These are phyloP conservation scores for Fusarium luffae DNA, from an alignment of 2,329 filamentous ascomycete species.

Conservation along the genomic window DNA sequence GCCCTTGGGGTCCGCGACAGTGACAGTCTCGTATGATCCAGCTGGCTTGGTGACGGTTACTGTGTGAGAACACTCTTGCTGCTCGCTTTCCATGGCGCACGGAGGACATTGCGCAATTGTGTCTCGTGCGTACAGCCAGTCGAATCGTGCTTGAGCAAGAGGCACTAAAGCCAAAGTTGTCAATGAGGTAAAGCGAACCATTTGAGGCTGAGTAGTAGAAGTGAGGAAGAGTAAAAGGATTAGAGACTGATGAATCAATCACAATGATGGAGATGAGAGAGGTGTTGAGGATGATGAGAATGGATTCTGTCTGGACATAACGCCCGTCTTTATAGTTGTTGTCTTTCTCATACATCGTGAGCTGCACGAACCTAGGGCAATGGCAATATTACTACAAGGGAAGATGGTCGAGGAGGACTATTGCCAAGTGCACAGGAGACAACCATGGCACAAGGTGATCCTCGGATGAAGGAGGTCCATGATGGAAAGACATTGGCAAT, in stretches of 20 bases:
- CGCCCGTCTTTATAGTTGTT: slow-evolving; percentile 33
- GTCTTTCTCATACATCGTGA: neutral
- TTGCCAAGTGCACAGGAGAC: slow-evolving; percentile 11
- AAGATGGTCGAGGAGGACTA: slow-evolving; percentile 5
- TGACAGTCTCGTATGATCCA: slow-evolving; percentile 29
- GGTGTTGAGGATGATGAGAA: slow-evolving; percentile 20
- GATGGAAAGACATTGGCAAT: slow-evolving; percentile 24
- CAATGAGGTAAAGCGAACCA: slow-evolving; percentile 44
- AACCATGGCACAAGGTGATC: neutral
- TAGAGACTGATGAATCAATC: neutral
- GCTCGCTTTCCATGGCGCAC: slow-evolving; percentile 39
- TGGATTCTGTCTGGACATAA: neutral
- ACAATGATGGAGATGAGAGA: neutral
- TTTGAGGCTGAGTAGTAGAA: slow-evolving; percentile 18
- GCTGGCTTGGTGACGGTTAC: slow-evolving; percentile 46
- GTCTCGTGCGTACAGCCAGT: slow-evolving; percentile 33
- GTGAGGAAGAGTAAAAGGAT: neutral
- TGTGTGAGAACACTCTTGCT: slow-evolving; percentile 28
- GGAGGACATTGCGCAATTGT: slow-evolving; percentile 46
- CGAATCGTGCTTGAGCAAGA: slow-evolving; percentile 44
- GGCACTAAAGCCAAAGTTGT: slow-evolving; percentile 44
- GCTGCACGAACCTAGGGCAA: neutral
- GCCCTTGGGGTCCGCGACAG: slow-evolving; percentile 25
- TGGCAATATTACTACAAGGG: slow-evolving; percentile 5
- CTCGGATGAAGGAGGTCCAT: neutral